Evolutionary conservation across 805 yeast genomes (phyloP).

Genomic region (Ogataea trehaloabstinens): DNA sequence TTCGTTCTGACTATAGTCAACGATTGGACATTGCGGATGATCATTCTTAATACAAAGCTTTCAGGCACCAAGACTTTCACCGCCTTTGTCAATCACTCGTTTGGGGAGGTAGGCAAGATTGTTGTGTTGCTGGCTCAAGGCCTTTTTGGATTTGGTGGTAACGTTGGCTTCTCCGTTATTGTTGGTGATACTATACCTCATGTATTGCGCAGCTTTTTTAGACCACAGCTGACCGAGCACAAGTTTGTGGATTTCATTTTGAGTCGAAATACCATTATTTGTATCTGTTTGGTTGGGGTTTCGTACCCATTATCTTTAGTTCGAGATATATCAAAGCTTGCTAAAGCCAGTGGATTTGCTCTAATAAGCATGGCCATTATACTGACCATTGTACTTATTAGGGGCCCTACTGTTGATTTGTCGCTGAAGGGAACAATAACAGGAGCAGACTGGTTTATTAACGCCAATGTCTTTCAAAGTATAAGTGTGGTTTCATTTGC

Average conservation of each 20-base stretch:
- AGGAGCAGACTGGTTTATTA: constrained; percentile 47
- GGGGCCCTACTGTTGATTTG: constrained; percentile 63
- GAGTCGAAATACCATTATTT: constrained; percentile 67
- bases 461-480: constrained; percentile 76
- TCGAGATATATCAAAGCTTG: constrained; percentile 77
- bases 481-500: constrained; percentile 94
- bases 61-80: constrained; percentile 79
- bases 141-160: constrained; percentile 90
- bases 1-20: constrained; percentile 62
- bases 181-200: constrained; percentile 96
- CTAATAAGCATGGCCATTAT: constrained; percentile 80
- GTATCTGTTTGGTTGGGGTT: constrained; percentile 64
- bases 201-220: constrained; percentile 68
- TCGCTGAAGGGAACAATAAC: constrained; percentile 49
- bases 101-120: constrained; percentile 69
- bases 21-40: constrained; percentile 83
- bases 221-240: constrained; percentile 35
- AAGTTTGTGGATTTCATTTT: constrained; percentile 53
- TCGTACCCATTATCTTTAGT: constrained; percentile 83
- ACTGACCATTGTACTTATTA: constrained; percentile 64
- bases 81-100: constrained; percentile 76
- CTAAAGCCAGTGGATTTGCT: constrained; percentile 85
- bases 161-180: constrained; percentile 89
- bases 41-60: constrained; percentile 77
- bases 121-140: constrained; percentile 75